Percentiles rank a stretch among this genome's conserved stretches.
phyloP scores from a whole-genome alignment of 257 asterid genomes.

The Solanum etuberosum region DNA sequence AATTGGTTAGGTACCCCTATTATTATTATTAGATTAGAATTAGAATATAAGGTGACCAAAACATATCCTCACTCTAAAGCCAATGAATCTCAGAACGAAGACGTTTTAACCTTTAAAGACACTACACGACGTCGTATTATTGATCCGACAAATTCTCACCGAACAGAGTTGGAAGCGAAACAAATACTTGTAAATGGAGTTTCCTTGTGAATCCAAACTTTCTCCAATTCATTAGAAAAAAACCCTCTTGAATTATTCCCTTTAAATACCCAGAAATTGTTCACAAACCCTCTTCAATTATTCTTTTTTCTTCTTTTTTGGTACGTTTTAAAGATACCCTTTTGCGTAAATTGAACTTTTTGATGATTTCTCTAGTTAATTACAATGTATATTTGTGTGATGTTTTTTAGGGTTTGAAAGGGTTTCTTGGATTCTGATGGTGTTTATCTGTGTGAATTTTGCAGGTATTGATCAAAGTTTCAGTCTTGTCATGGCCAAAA shows the following conservation, averaged over 20 bases:
- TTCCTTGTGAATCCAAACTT: slow-evolving; percentile 1
- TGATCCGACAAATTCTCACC: background rate
- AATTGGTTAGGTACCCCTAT: background rate
- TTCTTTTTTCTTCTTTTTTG: background rate
- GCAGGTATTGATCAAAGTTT: slow-evolving; percentile 23
- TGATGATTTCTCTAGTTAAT: background rate
- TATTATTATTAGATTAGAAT: background rate
- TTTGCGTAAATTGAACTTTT: background rate
- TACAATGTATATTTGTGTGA: background rate
- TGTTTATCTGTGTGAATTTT: slow-evolving; percentile 26
- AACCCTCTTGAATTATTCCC: background rate
- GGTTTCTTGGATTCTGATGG: slow-evolving; percentile 16
- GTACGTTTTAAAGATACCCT: slow-evolving; percentile 2
- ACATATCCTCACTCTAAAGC: background rate
- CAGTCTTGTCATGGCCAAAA: slow-evolving; percentile 35
- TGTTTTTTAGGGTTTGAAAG: background rate
- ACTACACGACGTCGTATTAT: background rate
- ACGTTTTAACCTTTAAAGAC: background rate
- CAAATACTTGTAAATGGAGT: background rate
- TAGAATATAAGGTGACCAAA: background rate
- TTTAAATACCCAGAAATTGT: background rate
- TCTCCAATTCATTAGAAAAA: background rate
- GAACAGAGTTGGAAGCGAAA: background rate
- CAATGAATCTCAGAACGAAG: background rate
- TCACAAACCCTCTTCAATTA: background rate